Conservation (phyloP, 2,329 filamentous ascomycete species). For the Cryphonectria radicalis region DNA sequence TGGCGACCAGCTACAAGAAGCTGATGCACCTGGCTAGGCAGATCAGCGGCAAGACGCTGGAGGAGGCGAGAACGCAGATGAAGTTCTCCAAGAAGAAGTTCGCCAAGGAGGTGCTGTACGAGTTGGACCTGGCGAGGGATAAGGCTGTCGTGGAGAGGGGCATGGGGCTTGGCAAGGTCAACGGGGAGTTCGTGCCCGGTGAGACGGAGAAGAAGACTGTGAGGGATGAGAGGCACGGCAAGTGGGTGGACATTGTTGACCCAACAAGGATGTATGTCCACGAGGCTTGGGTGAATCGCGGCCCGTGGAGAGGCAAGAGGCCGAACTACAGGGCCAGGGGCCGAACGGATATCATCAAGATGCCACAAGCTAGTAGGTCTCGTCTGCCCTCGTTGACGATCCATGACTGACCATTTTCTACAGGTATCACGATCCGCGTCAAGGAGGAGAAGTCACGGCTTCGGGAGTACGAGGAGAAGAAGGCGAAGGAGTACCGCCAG, state of each 20-base stretch:
- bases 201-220: conserved; percentile 62
- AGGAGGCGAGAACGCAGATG: conserved; percentile 94
- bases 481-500: conserved; percentile 73
- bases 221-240: conserved; percentile 77
- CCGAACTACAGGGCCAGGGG: conserved; percentile 79
- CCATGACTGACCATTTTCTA: conserved; percentile 13
- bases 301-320: conserved; percentile 60
- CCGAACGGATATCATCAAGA: conserved; percentile 67
- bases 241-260: conserved; percentile 71
- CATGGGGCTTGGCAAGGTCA: conserved; percentile 72
- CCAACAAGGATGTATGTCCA: conserved; percentile 86
- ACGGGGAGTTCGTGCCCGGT: conserved; percentile 40
- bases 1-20: conserved; percentile 92
- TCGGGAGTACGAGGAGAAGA: conserved; percentile 75
- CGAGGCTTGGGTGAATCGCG: conserved; percentile 89
- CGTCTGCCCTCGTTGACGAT: background rate
- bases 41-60: conserved; percentile 90
- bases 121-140: conserved; percentile 81
- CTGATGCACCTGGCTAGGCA: conserved; percentile 83
- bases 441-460: conserved; percentile 94
- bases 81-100: conserved; percentile 93
- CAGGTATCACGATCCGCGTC: conserved; percentile 77
- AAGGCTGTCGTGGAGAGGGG: conserved; percentile 77
- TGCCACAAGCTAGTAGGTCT: conserved; percentile 75
- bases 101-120: conserved; percentile 76